Conservation (phyloP, 208 protist species). For the Leishmania amazonensis region DNA sequence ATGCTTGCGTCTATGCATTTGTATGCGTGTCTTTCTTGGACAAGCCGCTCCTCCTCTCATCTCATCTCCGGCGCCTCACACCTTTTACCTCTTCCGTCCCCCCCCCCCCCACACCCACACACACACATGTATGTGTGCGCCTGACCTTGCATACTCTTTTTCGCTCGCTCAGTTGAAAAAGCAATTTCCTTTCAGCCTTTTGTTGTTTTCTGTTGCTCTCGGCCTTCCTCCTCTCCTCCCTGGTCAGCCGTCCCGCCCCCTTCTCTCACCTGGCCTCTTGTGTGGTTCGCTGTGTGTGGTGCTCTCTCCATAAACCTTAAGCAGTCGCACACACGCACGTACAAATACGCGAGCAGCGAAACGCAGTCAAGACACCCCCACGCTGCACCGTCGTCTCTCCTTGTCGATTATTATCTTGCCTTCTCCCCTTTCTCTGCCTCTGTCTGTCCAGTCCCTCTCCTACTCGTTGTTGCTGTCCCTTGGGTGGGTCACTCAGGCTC, state of each 20-base stretch:
- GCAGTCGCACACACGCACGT: neutral
- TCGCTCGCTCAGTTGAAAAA: constrained; percentile 1
- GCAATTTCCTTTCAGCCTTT: neutral
- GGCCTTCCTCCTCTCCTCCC: neutral
- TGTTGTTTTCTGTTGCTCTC: neutral
- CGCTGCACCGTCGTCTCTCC: neutral
- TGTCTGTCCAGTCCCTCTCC: neutral
- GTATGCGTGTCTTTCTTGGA: neutral
- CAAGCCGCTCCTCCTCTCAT: neutral
- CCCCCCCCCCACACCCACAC: neutral
- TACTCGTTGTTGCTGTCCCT: neutral
- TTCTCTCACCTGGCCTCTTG: neutral
- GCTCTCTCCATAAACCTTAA: constrained; percentile 2
- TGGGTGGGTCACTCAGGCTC: neutral
- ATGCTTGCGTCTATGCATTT: neutral
- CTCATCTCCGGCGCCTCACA: neutral
- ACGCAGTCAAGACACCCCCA: neutral
- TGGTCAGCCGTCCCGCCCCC: neutral
- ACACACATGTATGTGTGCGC: neutral
- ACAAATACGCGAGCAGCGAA: constrained; percentile 1
- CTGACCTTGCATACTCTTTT: neutral
- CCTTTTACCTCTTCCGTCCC: neutral
- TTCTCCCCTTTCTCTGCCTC: constrained; percentile 2
- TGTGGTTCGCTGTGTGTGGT: neutral
- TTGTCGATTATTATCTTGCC: constrained; percentile 2